Conservation (phyloP, 2,329 filamentous ascomycete genomes). For the Aspergillus cejpii region DNA sequence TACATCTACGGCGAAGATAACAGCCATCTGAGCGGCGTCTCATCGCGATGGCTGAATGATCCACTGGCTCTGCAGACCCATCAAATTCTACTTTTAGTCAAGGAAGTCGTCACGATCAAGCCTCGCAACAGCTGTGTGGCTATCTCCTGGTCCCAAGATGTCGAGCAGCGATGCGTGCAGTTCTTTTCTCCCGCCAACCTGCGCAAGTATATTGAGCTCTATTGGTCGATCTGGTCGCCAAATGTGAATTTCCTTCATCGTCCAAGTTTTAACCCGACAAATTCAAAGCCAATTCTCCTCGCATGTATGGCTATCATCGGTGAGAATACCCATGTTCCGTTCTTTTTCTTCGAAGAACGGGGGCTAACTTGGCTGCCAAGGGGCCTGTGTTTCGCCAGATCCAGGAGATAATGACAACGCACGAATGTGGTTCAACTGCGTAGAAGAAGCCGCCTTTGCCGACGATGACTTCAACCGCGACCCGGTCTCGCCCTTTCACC, state of each 20-base stretch:
- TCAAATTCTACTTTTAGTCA: slow-evolving; percentile 32
- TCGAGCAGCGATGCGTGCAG: slow-evolving; percentile 23
- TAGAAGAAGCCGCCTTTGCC: slow-evolving; percentile 36
- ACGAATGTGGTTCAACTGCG: slow-evolving; percentile 34
- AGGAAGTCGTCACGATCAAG: slow-evolving; percentile 32
- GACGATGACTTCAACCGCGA: slow-evolving; percentile 35
- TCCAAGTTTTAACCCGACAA: slow-evolving; percentile 31
- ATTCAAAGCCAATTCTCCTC: slow-evolving; percentile 26
- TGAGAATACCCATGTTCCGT: slow-evolving; percentile 11
- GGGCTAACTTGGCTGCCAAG: slow-evolving; percentile 2
- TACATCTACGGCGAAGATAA: not conserved
- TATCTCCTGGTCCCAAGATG: slow-evolving; percentile 30
- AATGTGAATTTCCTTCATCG: slow-evolving; percentile 34
- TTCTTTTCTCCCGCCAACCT: slow-evolving; percentile 24
- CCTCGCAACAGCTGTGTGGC: slow-evolving; percentile 28
- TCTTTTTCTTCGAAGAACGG: too few species aligned
- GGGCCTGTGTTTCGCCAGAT: slow-evolving; percentile 28
- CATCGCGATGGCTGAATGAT: slow-evolving; percentile 24
- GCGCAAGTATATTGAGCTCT: slow-evolving; percentile 29
- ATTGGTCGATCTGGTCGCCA: slow-evolving; percentile 37
- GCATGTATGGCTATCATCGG: slow-evolving; percentile 35
- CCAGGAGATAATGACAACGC: slow-evolving; percentile 27
- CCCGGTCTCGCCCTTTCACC: slow-evolving; percentile 7
- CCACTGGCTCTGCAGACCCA: slow-evolving; percentile 33
- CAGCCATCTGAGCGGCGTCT: slow-evolving; percentile 1